Evolutionary conservation across 164 flowering plant species (phyloP), one percentile per base, ranked within the genome.

Genomic region (Santalum album): DNA sequence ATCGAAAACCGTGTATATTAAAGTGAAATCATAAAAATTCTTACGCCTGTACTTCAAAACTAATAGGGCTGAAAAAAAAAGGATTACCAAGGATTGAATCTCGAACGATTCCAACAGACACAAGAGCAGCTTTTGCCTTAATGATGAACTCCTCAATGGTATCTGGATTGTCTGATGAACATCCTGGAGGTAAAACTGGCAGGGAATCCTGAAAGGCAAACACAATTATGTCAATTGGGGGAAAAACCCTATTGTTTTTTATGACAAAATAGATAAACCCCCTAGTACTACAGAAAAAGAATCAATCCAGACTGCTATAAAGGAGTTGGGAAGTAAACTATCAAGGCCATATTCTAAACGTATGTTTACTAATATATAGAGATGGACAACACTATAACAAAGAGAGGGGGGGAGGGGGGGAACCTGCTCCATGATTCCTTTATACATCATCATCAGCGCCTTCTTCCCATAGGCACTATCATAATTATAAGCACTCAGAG

Each of bases 401-500:
- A n/a, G n/a, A n/a, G n/a, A n/a, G n/a, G n/a, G n/a, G n/a, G n/a
- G n/a, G n/a, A n/a, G 36, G 0, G 36, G 17, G 16, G 14, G 14
- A 43, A 88, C 98, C 98, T 84, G 95, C 60, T 86, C 94, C 82
- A 89, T 72, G 39, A 92, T 80, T 68, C 95, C 95, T 69, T 65
- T 77, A 62, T 92, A 92, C 87, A 92, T 75, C 77, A 76, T 60
- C 79, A 68, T 59, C 65, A 92, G 58, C 35, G 98, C 95, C 66
- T 56, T 86, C 61, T 92, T 92, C 11, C 98, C 98, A 67, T 80
- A 84, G 20, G 70, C 67, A 73, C 95, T 92, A 55, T 92, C 95
- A 78, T 88, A 92, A 69, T 92, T 92, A 57, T 88, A 92, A 35
- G 96, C 92, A 82, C 96, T 86, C 67, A 92, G 75, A 12, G 88